Percentiles rank a stretch among this genome's conserved stretches.
Evolutionary conservation across 2,329 filamentous ascomycete species (phyloP).

Genomic region (Fusarium chaquense): DNA sequence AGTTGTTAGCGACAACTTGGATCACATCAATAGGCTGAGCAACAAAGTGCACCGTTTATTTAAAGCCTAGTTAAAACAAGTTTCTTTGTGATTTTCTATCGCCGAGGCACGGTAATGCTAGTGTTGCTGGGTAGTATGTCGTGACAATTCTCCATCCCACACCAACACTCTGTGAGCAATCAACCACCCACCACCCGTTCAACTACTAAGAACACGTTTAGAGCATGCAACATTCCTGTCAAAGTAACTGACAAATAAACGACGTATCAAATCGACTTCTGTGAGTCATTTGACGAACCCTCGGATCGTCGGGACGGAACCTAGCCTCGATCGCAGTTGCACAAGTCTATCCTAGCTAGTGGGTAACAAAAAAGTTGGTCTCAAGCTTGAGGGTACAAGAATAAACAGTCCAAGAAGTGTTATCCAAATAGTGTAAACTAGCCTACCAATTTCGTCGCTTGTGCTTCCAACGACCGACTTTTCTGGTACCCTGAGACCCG

Average conservation of each 20-base stretch:
- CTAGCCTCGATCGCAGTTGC: neutral
- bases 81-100: neutral
- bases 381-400: too few species aligned
- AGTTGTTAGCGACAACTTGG: neutral
- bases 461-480: too few species aligned
- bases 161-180: neutral
- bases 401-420: too few species aligned
- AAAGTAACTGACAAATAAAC: neutral
- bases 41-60: neutral
- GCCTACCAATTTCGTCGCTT: too few species aligned
- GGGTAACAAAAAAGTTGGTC: too few species aligned
- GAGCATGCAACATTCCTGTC: neutral
- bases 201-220: neutral
- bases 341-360: neutral
- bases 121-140: constrained; percentile 7
- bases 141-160: neutral
- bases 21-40: too few species aligned
- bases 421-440: too few species aligned
- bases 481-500: too few species aligned
- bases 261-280: neutral
- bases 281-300: neutral
- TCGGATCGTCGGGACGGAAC: neutral
- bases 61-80: neutral
- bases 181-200: neutral
- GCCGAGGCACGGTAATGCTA: too few species aligned